Conservation (phyloP, 257 asterid genomes). For the Leonotis leonurus region DNA sequence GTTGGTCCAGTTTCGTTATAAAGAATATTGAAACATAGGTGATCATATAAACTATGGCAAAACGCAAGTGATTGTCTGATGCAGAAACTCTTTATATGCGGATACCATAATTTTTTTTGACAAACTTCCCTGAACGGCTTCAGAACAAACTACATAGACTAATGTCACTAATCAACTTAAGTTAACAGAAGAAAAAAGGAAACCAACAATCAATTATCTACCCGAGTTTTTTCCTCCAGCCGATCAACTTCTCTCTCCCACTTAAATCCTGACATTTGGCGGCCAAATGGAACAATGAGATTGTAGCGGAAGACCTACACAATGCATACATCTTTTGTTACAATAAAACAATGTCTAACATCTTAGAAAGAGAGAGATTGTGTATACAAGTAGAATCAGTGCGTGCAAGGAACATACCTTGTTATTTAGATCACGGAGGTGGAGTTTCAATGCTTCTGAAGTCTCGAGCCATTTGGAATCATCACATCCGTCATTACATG, state of each 20-base stretch:
- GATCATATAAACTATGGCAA: not conserved
- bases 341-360: not conserved
- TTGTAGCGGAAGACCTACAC: slow-evolving; percentile 72
- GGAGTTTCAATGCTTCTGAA: slow-evolving; percentile 57
- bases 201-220: slow-evolving; percentile 16
- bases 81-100: not conserved
- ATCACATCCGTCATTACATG: slow-evolving; percentile 20
- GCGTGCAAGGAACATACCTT: slow-evolving; percentile 35
- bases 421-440: slow-evolving; percentile 58
- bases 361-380: not conserved
- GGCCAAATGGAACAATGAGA: slow-evolving; percentile 82
- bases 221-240: slow-evolving; percentile 39
- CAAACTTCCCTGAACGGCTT: not conserved
- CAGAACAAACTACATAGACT: not conserved
- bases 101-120: not conserved
- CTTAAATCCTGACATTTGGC: slow-evolving; percentile 70
- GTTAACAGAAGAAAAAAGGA: not conserved
- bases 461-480: slow-evolving; percentile 51
- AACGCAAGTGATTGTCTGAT: not conserved
- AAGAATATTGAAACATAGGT: not conserved
- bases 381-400: not conserved
- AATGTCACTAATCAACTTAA: not conserved
- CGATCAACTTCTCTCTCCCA: slow-evolving; percentile 81
- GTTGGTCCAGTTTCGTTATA: no score
- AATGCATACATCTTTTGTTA: not conserved